A percentile compares a stretch with the other conserved stretches of the same genome.
Conservation (phyloP, 2,329 filamentous ascomycete species). For the Leptographium radiaticola region DNA sequence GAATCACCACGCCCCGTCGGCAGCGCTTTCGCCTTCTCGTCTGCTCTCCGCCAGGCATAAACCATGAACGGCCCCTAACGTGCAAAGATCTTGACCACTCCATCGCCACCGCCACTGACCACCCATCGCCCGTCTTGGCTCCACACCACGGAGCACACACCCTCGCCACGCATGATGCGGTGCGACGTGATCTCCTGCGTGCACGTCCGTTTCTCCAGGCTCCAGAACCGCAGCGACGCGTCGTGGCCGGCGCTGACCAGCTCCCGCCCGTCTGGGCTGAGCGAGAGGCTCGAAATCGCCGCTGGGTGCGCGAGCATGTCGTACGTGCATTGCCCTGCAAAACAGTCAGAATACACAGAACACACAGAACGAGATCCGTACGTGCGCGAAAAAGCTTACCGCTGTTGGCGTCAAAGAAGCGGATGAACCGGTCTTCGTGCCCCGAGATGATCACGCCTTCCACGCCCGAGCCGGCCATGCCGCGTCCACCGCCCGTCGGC, state of each 20-base stretch:
- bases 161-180: constrained; percentile 88
- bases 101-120: constrained; percentile 86
- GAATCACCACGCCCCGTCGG: too few relatives aligned
- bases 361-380: too few relatives aligned
- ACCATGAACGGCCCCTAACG: constrained; percentile 23
- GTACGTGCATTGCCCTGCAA: constrained; percentile 90
- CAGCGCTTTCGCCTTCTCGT: too few relatives aligned
- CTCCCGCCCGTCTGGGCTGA: constrained; percentile 87
- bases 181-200: constrained; percentile 92
- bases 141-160: constrained; percentile 90
- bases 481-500: constrained; percentile 58
- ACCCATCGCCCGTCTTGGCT: constrained; percentile 91
- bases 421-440: constrained; percentile 89
- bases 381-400: constrained; percentile 60
- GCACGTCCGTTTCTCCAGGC: constrained; percentile 85
- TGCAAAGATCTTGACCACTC: constrained; percentile 84
- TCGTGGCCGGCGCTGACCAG: constrained; percentile 94
- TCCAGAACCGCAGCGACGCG: constrained; percentile 93
- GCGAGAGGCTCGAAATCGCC: constrained; percentile 78
- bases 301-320: constrained; percentile 95
- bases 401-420: constrained; percentile 97
- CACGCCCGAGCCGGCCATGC: constrained; percentile 59
- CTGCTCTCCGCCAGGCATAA: too few relatives aligned
- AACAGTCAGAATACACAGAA: constrained; percentile 8
- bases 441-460: constrained; percentile 93